phyloP scores from a whole-genome alignment of 257 asterid genomes.

The Mitragyna speciosa region DNA sequence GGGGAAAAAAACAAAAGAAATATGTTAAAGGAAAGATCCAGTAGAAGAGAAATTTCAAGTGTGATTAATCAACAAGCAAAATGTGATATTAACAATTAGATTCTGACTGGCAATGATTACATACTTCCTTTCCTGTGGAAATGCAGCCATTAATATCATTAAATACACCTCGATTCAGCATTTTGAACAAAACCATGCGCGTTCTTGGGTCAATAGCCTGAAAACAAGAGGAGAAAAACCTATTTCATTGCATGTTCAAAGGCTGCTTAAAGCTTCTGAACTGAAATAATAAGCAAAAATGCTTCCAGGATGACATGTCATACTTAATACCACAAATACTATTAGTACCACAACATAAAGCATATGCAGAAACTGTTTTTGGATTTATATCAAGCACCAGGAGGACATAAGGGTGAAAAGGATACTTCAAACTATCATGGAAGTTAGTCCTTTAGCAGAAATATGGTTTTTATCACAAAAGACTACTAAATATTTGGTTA shows the following conservation, averaged over 20 bases:
- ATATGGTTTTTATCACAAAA: not conserved
- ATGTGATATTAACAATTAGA: not conserved
- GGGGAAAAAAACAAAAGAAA: constrained; percentile 4
- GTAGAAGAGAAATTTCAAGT: not conserved
- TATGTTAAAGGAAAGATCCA: constrained; percentile 15
- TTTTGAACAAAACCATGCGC: constrained; percentile 91
- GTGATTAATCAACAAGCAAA: not conserved
- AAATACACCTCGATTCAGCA: constrained; percentile 80
- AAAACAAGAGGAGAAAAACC: constrained; percentile 21
- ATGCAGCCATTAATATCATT: constrained; percentile 93
- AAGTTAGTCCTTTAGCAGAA: not conserved
- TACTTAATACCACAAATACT: not conserved
- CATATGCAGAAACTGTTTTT: not conserved
- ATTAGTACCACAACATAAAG: not conserved
- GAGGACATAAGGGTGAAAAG: not conserved
- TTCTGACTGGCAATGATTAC: constrained; percentile 12
- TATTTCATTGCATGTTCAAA: not conserved
- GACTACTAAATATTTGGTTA: not conserved
- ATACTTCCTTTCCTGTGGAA: constrained; percentile 98
- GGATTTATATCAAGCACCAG: not conserved
- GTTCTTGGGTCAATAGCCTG: constrained; percentile 99
- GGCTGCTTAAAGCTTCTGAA: not conserved
- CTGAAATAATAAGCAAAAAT: not conserved
- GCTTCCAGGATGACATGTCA: not conserved
- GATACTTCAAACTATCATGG: not conserved